These are phyloP conservation scores for Alternaria sp. DNA, from an alignment of 2,329 filamentous ascomycete species.

Conservation along the genomic window DNA sequence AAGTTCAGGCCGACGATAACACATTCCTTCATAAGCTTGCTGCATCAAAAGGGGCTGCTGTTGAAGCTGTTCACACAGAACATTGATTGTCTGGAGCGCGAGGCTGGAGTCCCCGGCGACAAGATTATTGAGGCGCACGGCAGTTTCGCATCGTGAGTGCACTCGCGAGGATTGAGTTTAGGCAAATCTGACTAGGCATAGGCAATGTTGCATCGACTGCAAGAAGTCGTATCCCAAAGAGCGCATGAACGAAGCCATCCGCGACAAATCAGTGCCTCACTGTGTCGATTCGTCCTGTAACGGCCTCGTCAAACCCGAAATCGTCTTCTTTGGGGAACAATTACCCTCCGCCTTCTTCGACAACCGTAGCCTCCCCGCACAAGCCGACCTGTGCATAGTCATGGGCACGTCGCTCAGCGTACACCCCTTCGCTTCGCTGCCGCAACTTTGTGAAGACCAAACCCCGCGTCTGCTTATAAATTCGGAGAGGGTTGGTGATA, in stretches of 20 bases:
- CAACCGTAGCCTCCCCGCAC: constrained; percentile 63
- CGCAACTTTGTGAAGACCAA: constrained; percentile 67
- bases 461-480: constrained; percentile 88
- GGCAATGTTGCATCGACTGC: constrained; percentile 92
- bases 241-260: constrained; percentile 75
- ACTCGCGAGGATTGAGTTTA: too few species aligned
- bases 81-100: constrained; percentile 92
- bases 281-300: constrained; percentile 71
- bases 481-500: constrained; percentile 78
- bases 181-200: constrained; percentile 33
- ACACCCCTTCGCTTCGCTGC: constrained; percentile 87
- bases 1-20: constrained; percentile 88
- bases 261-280: constrained; percentile 72
- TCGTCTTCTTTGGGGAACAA: constrained; percentile 90
- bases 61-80: constrained; percentile 95
- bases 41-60: constrained; percentile 80
- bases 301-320: constrained; percentile 90
- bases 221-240: constrained; percentile 74
- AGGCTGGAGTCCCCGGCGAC: constrained; percentile 81
- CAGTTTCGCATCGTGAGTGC: constrained; percentile 74
- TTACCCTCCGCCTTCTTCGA: constrained; percentile 72
- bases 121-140: constrained; percentile 94
- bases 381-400: constrained; percentile 81
- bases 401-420: constrained; percentile 90
- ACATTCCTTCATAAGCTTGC: constrained; percentile 85